phyloP scores from a whole-genome alignment of 805 yeast species.

The Myxozyma monticola region DNA sequence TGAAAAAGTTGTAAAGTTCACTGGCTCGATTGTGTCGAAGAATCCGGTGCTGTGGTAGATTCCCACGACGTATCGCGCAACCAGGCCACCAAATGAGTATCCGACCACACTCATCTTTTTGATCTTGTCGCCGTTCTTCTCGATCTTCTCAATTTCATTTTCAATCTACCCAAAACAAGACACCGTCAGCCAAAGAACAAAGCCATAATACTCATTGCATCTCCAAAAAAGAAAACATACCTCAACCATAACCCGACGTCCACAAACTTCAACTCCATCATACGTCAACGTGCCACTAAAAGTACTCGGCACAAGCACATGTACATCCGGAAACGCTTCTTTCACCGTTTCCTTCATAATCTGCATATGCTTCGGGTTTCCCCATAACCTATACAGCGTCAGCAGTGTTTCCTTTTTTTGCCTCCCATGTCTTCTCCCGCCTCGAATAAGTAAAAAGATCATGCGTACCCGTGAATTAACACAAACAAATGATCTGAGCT shows the following conservation, averaged over 20 bases:
- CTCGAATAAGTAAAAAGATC: background rate
- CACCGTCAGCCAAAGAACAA: too few species aligned
- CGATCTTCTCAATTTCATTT: constrained; percentile 47
- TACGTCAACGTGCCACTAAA: constrained; percentile 46
- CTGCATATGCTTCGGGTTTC: constrained; percentile 59
- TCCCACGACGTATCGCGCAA: constrained; percentile 77
- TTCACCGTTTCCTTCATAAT: constrained; percentile 48
- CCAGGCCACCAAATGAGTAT: constrained; percentile 87
- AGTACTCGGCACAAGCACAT: constrained; percentile 33
- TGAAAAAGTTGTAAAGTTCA: constrained; percentile 65
- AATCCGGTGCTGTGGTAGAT: constrained; percentile 52
- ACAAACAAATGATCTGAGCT: constrained; percentile 58
- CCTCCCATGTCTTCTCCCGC: too few species aligned
- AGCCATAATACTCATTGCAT: too few species aligned
- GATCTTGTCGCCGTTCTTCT: constrained; percentile 47
- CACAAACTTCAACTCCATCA: constrained; percentile 78
- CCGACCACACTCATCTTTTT: constrained; percentile 73
- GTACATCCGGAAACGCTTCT: constrained; percentile 42
- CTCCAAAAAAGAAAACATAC: constrained; percentile 41
- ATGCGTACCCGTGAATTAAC: constrained; percentile 67
- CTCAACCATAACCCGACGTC: constrained; percentile 69
- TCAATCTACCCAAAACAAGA: constrained; percentile 36
- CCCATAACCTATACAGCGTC: constrained; percentile 61
- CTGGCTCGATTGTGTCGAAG: constrained; percentile 62
- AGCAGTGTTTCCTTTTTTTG: too few species aligned